phyloP scores from a whole-genome alignment of 345 rosid species.

The Gossypium anomalum region DNA sequence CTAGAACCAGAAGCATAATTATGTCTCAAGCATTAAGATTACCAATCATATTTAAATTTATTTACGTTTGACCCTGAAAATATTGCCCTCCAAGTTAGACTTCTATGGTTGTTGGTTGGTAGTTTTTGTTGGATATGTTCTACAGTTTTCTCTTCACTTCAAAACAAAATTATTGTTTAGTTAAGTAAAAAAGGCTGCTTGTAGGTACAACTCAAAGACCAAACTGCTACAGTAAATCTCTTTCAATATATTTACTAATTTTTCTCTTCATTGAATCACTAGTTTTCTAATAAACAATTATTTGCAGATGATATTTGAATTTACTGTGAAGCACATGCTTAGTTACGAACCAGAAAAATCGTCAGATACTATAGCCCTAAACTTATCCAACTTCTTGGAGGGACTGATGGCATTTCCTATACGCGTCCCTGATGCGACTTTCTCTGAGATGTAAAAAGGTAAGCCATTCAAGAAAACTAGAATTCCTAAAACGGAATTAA shows the following conservation, averaged over 20 bases:
- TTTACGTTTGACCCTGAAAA: too few relatives aligned
- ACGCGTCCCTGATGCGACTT: conserved; percentile 32
- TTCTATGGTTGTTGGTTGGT: too few relatives aligned
- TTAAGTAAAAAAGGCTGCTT: too few relatives aligned
- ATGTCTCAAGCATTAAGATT: too few relatives aligned
- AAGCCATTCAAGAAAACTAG: neutral
- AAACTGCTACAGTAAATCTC: neutral
- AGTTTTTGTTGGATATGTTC: too few relatives aligned
- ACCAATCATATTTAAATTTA: too few relatives aligned
- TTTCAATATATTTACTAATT: neutral
- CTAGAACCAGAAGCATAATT: too few relatives aligned
- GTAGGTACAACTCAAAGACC: neutral
- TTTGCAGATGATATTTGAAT: conserved; percentile 30
- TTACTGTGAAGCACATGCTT: conserved; percentile 14
- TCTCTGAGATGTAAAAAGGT: conserved; percentile 26
- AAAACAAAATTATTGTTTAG: too few relatives aligned
- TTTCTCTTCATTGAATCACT: too few relatives aligned
- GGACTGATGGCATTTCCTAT: conserved; percentile 35
- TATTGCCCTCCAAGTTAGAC: too few relatives aligned
- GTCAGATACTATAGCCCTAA: conserved; percentile 7
- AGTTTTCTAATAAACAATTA: neutral
- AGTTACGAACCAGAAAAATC: conserved; percentile 26
- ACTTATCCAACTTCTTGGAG: conserved; percentile 7
- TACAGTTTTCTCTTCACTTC: too few relatives aligned
- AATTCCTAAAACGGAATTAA: too few relatives aligned